Percentiles rank a stretch among this genome's conserved stretches.
phyloP scores from a whole-genome alignment of 495 filamentous ascomycete species.

The Cercophora newfieldiana region DNA sequence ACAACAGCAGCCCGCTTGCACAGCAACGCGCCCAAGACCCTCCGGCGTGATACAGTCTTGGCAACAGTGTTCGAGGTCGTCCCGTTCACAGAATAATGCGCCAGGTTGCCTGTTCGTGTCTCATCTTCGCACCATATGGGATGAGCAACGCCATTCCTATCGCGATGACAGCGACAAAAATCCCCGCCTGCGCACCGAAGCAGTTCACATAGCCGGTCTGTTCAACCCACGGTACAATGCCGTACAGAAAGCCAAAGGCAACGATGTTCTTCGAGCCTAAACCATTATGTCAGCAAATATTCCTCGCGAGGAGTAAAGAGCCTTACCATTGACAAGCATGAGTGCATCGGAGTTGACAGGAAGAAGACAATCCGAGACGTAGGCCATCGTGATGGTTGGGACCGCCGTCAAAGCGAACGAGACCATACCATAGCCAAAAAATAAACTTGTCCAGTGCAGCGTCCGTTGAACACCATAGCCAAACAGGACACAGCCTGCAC shows the following conservation, averaged over 20 bases:
- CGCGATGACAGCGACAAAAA: slow-evolving; percentile 36
- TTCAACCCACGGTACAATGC: slow-evolving; percentile 49
- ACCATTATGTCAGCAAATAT: slow-evolving; percentile 5
- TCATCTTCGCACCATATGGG: slow-evolving; percentile 32
- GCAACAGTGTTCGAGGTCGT: neutral
- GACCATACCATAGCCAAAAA: slow-evolving; percentile 38
- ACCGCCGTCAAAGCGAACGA: slow-evolving; percentile 36
- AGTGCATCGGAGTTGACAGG: slow-evolving; percentile 38
- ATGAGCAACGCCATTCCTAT: slow-evolving; percentile 33
- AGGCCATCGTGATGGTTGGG: slow-evolving; percentile 37
- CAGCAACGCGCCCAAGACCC: neutral
- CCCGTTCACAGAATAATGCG: slow-evolving; percentile 30
- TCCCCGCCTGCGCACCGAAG: slow-evolving; percentile 55
- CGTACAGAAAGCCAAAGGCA: slow-evolving; percentile 35
- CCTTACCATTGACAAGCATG: slow-evolving; percentile 39
- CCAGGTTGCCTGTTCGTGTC: slow-evolving; percentile 33
- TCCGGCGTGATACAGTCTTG: neutral
- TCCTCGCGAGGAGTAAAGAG: no score
- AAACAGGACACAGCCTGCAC: slow-evolving; percentile 40
- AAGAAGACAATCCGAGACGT: slow-evolving; percentile 36
- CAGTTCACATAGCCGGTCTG: slow-evolving; percentile 49
- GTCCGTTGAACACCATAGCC: slow-evolving; percentile 36
- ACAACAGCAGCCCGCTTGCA: neutral
- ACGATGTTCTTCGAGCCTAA: slow-evolving; percentile 37
- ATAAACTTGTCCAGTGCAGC: slow-evolving; percentile 35